Evolutionary conservation across 208 protist genomes (phyloP), one percentile per base, ranked within the genome.

Genomic region (Strigomonas culicis): DNA sequence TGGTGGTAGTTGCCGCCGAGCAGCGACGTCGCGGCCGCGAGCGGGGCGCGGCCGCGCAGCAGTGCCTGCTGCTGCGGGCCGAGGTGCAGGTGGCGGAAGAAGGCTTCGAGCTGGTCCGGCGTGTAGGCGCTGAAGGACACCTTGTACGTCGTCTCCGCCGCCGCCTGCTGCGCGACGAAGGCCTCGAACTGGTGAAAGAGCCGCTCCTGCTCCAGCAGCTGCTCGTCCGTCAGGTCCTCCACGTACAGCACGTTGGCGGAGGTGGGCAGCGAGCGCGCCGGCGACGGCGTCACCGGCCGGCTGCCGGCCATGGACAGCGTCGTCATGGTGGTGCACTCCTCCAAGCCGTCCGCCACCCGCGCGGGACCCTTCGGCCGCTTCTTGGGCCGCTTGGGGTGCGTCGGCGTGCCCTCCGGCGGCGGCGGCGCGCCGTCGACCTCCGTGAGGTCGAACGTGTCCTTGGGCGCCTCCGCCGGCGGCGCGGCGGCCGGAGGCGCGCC

Each of bases 1-100:
- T 93, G 83, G 62, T 90, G 81, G 34, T 83, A 74, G 15, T 75
- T 87, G n/a, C 84, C 88, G 34, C 88, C 84, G 22, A 79, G 47
- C n/a, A 88, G 68, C 21, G 85, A 88, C 8, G 75, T 82, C 21
- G 64, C 62, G 27, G 66, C 69, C 11, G 83, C 85, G 22, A 94
- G 68, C 32, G 85, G 88, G 24, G 85, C 88, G 3, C 85, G 76
- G 4, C 85, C 85, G 43, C 70, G 69, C 25, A 88, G 71, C 32
- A 89, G 71, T 13, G 74, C 80, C 10, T 79, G 72, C 58, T 89
- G 68, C 53, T 71, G 41, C 3, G 76, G 65, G 0, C 76, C 78
- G n/a, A 81, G 65, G 28, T 74, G 67, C 27, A 94, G 69, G 41
- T 91, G 70, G 4, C 65, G 69, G 58, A 86, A 91, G 59, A 94